Evolutionary conservation across 306 rosid species (phyloP), one percentile per base, ranked within the genome.

Genomic region (Medicago arabica): DNA sequence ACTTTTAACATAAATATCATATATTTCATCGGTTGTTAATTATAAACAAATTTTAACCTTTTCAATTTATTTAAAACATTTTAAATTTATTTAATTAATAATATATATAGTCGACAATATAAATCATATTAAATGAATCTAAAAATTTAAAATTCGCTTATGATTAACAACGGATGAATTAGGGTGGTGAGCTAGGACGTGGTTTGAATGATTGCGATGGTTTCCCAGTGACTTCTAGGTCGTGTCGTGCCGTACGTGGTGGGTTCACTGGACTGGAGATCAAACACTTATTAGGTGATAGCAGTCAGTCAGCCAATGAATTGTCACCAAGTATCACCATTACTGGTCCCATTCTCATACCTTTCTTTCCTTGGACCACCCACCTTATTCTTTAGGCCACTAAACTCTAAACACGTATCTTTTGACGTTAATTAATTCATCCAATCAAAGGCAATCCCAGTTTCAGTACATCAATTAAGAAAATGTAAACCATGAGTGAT

Each of bases 251-350:
- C 58, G 23, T 51, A 10, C 58, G 9, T 51, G 58, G 21, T 51
- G 58, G 58, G 8, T 23, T 16, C 10, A 43, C 13, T 43, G 49
- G 8, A 49, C 8, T 5, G 8, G 13, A 14, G 54, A 50, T 50
- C 57, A 7, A 19, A 50, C 51, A 13, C 51, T 5, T 46, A 18
- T 18, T 57, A 19, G 62, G 62, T 57, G 8, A n/a, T 57, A 23
- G 62, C 31, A 57, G 63, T 21, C 14, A 9, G n/a, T 21, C 67
- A 28, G 16, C 80, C 77, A 81, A 81, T 60, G 55, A 39, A 17
- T 6, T n/a, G 23, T 46, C 15, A 72, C 38, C 81, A 67, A 31
- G 69, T 75, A 63, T 54, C 69, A 10, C 64, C 4, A 12, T 7
- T 7, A 10, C 15, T 4, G 0, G 66, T 51, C 70, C 79, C 80